phyloP scores from a whole-genome alignment of 768 basidiomycete genomes.

The Chalciporus pseudorubinellus region DNA sequence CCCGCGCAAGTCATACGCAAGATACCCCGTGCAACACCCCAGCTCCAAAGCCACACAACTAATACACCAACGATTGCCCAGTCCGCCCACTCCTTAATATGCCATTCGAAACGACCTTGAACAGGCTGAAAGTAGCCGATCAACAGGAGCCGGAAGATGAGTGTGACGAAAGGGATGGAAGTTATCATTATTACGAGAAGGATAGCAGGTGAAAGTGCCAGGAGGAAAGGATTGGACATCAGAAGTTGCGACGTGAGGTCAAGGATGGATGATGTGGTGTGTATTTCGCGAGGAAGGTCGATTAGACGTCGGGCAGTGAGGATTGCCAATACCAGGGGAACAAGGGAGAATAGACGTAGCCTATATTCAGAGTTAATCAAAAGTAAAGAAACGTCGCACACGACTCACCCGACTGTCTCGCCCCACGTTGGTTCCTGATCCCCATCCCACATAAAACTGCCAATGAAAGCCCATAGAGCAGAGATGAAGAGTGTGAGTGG shows the following conservation, averaged over 20 bases:
- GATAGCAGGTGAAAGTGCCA: conserved; percentile 70
- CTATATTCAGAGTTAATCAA: conserved; percentile 12
- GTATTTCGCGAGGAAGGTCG: conserved; percentile 67
- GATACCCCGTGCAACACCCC: conserved; percentile 76
- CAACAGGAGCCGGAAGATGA: conserved; percentile 74
- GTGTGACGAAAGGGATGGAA: conserved; percentile 76
- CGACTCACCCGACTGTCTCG: no score
- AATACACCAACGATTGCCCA: conserved; percentile 62
- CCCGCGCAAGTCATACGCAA: conserved; percentile 74
- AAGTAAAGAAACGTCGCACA: neutral
- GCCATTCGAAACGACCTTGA: conserved; percentile 48
- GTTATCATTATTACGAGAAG: conserved; percentile 64
- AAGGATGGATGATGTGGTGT: conserved; percentile 56
- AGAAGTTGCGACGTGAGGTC: conserved; percentile 68
- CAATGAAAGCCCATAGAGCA: no score
- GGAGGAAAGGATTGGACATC: conserved; percentile 68
- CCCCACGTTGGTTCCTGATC: no score
- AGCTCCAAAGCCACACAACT: conserved; percentile 67
- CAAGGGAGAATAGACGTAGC: conserved; percentile 66
- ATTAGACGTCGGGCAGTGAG: conserved; percentile 71
- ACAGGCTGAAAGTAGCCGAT: conserved; percentile 55
- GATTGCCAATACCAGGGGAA: conserved; percentile 68
- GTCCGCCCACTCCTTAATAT: conserved; percentile 64
- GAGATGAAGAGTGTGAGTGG: no score
- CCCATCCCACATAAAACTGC: no score